Base-by-base conservation (phyloP, 2,329 filamentous ascomycete genomes). In the Diaporthe australafricana region DNA sequence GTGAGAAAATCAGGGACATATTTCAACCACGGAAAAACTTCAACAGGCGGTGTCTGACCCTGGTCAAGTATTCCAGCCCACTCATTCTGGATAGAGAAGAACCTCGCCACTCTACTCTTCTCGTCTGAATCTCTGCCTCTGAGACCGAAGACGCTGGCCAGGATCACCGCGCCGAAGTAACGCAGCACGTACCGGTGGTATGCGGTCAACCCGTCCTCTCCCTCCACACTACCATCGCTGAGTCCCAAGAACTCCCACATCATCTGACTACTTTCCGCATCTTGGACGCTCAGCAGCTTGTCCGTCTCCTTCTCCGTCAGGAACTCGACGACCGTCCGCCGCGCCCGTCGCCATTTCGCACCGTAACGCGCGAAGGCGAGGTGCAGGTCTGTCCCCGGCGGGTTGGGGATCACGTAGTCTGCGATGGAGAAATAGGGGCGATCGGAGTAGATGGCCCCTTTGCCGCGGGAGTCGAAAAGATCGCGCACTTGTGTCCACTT, bases 201-300 rank as follows among this genome's bases (percentile, higher is more conserved):
- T 14, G 45, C 52, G 20, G 74, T 73, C 12, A 57, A 35, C 12
- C 35, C 45, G 25, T 25, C 63, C 22, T 25, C 63, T 17, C 35
- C 45, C 9, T 16, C 30, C 11, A 6, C 50, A 22, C 27, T 40
- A 17, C 48, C 27, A 5, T 17, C 30, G 32, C 42, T 25, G 40
- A 42, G 55, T 20, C 66, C 38, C 9, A 78, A 30, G 7, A 78
- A 56, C 30, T 77, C 76, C 52, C 68, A 72, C 74, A 77, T 75
- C 48, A 77, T 71, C 69, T 77, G 75, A 8, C 63, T 67, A 32
- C 73, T 74, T 63, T 77, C 75, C 8, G 76, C 75, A 35, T 78
- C 68, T 35, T 74, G 74, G 50, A 76, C 66, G n/a, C 48, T 67
- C 2, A 55, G n/a, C 17, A 76, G 20, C 16, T 72, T 73, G 14